These are phyloP conservation scores for Podaxis rugospora DNA, from an alignment of 768 basidiomycete species.

Conservation along the genomic window DNA sequence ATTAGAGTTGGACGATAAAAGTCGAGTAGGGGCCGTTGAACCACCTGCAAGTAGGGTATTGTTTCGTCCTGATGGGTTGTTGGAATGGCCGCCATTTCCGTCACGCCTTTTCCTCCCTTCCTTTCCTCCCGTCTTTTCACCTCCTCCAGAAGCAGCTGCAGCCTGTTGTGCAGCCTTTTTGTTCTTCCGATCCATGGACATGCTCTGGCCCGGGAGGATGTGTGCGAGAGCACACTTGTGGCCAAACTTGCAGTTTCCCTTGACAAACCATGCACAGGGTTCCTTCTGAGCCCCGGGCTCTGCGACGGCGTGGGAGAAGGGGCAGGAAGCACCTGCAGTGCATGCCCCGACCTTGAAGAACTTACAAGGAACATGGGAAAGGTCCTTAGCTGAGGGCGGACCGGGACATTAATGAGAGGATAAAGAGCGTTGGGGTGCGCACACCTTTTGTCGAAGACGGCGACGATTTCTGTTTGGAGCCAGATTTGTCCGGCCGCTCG, in stretches of 20 bases:
- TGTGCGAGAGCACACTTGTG: constrained; percentile 92
- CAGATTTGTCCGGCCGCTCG: constrained; percentile 19
- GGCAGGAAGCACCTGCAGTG: constrained; percentile 90
- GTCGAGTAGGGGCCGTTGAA: constrained; percentile 65
- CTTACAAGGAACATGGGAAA: constrained; percentile 96
- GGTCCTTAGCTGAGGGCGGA: constrained; percentile 63
- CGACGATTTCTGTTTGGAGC: constrained; percentile 25
- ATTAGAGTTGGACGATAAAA: constrained; percentile 22
- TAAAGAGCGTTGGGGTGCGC: not conserved
- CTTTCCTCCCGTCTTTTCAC: constrained; percentile 26
- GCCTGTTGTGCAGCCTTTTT: constrained; percentile 80
- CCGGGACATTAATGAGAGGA: not conserved
- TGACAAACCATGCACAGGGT: constrained; percentile 86
- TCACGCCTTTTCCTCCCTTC: constrained; percentile 34
- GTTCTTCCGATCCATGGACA: constrained; percentile 97
- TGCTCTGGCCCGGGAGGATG: constrained; percentile 87
- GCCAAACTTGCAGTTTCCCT: constrained; percentile 76
- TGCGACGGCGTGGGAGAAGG: constrained; percentile 79
- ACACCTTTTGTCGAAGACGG: constrained; percentile 25
- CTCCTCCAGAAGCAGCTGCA: constrained; percentile 37
- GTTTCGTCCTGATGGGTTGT: constrained; percentile 21
- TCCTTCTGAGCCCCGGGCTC: constrained; percentile 81
- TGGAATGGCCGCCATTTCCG: constrained; percentile 17
- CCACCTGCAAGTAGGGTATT: constrained; percentile 46
- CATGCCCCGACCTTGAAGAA: constrained; percentile 95